Conservation (phyloP, 805 yeast species). For the Tetrapisispora pingtungensis region DNA sequence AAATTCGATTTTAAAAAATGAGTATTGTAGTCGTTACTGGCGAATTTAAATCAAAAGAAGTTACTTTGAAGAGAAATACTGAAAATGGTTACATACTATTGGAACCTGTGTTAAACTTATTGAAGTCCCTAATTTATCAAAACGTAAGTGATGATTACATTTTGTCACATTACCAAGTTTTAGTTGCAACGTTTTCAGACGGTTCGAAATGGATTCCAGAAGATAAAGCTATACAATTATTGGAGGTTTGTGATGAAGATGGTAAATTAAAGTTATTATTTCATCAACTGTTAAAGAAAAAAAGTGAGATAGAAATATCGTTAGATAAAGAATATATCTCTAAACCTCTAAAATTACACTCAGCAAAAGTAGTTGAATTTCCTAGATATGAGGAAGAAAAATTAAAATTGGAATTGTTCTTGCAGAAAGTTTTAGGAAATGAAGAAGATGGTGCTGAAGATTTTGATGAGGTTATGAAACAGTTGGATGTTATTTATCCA, state of each 20-base stretch:
- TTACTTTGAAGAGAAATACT: conserved; percentile 10
- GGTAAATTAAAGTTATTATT: neutral
- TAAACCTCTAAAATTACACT: conserved; percentile 19
- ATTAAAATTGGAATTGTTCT: conserved; percentile 23
- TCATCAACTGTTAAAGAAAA: neutral
- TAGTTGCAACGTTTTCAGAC: conserved; percentile 19
- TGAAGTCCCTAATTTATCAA: conserved; percentile 6
- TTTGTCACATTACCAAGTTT: conserved; percentile 18
- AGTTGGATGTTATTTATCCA: conserved; percentile 20
- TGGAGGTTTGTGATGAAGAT: conserved; percentile 2
- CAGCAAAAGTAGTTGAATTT: neutral
- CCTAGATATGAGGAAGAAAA: conserved; percentile 5
- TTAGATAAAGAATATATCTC: conserved; percentile 16
- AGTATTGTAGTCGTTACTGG: neutral
- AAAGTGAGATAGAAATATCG: neutral
- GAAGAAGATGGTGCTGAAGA: conserved; percentile 8
- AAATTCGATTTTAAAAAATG: too few relatives aligned
- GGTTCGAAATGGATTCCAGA: conserved; percentile 25
- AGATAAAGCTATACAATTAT: conserved; percentile 13
- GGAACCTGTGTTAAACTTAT: conserved; percentile 7
- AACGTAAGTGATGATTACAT: conserved; percentile 9
- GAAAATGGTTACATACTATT: conserved; percentile 20
- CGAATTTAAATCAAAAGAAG: neutral
- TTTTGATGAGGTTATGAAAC: conserved; percentile 8
- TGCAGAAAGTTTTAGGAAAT: conserved; percentile 25